These are phyloP conservation scores for Aspergillus niger DNA, from an alignment of 2,329 filamentous ascomycete genomes.

Conservation along the genomic window DNA sequence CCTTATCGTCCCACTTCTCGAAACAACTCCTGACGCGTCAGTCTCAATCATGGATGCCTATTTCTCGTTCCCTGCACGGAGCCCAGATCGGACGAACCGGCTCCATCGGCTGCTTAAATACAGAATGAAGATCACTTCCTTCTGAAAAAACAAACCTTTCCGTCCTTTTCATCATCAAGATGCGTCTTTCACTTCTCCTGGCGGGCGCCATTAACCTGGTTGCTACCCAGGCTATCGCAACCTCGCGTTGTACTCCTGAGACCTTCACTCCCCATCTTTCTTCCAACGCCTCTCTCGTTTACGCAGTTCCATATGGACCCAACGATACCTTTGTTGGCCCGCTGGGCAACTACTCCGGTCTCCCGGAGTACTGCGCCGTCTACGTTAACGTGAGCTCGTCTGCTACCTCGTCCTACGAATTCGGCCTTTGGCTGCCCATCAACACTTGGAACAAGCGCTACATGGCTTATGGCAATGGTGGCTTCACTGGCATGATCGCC, in stretches of 20 bases:
- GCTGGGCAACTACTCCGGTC: background rate
- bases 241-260: background rate
- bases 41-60: background rate
- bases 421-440: background rate
- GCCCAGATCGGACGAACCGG: background rate
- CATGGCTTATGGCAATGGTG: background rate
- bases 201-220: slow-evolving; percentile 1
- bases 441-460: slow-evolving; percentile 1
- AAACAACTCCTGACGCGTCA: background rate
- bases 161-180: background rate
- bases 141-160: background rate
- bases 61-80: background rate
- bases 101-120: slow-evolving; percentile 1
- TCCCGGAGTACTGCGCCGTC: background rate
- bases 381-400: slow-evolving; percentile 2
- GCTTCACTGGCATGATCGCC: background rate
- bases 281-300: background rate
- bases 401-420: background rate
- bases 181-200: background rate
- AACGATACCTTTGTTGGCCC: slow-evolving; percentile 1
- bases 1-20: background rate
- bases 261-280: background rate
- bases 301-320: background rate
- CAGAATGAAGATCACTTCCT: background rate
- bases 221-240: background rate